Evolutionary conservation across 345 rosid genomes (phyloP).

Genomic region (Microthlaspi erraticum): DNA sequence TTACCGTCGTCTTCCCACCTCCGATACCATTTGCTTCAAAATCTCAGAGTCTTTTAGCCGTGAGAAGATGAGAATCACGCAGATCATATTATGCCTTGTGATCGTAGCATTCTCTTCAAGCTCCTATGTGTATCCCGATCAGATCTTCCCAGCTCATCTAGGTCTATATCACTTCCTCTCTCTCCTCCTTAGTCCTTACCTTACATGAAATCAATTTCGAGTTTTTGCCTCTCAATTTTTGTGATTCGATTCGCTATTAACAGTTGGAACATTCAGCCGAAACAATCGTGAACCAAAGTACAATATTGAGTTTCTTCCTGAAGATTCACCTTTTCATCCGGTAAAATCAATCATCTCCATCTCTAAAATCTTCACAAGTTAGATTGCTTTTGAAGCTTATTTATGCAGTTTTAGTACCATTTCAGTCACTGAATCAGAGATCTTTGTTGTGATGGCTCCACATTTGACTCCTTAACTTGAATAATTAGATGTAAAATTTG

Average conservation of each 20-base stretch:
- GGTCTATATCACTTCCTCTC: slow-evolving; percentile 49
- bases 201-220: neutral
- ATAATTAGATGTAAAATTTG: neutral
- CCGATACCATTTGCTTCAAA: neutral
- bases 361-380: neutral
- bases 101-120: slow-evolving; percentile 39
- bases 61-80: slow-evolving; percentile 30
- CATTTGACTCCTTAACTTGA: neutral
- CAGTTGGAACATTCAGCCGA: slow-evolving; percentile 75
- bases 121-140: slow-evolving; percentile 56
- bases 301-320: slow-evolving; percentile 71
- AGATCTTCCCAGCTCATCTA: slow-evolving; percentile 67
- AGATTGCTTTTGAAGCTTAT: neutral
- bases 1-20: slow-evolving; percentile 17
- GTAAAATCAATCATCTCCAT: slow-evolving; percentile 44
- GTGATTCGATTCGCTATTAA: neutral
- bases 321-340: slow-evolving; percentile 76
- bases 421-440: neutral
- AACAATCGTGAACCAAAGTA: slow-evolving; percentile 84
- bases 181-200: neutral
- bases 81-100: slow-evolving; percentile 34
- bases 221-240: neutral
- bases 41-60: neutral
- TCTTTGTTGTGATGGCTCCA: no score
- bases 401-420: neutral